Evolutionary conservation across 768 basidiomycete species (phyloP).

Genomic region (Boletus speciosus): DNA sequence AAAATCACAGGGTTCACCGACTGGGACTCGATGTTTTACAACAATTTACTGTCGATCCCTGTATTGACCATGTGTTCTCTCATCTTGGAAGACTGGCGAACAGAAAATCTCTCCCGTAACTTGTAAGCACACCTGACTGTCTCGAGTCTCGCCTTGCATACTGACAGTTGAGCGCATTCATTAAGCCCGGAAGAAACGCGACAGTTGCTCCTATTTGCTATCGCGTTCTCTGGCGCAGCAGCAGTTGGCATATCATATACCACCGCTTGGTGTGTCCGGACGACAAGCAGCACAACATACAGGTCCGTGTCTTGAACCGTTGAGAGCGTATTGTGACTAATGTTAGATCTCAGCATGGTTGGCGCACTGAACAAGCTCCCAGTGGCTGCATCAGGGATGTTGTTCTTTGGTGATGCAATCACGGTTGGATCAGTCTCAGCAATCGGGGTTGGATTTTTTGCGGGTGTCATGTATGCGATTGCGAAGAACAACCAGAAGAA

Average conservation of each 20-base stretch:
- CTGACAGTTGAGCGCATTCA: neutral
- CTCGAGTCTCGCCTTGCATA: neutral
- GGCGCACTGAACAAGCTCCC: conserved; percentile 97
- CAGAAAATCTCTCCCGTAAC: conserved; percentile 70
- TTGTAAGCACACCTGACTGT: conserved; percentile 64
- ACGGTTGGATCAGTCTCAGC: conserved; percentile 88
- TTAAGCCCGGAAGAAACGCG: conserved; percentile 80
- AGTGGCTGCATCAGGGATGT: conserved; percentile 96
- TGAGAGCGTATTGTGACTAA: conserved; percentile 7
- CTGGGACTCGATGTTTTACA: conserved; percentile 99
- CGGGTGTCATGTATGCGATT: conserved; percentile 87
- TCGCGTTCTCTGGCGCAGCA: conserved; percentile 94
- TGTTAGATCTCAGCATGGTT: conserved; percentile 66
- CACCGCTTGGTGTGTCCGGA: conserved; percentile 97
- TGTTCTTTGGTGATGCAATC: conserved; percentile 92
- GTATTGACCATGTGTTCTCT: conserved; percentile 81
- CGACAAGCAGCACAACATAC: conserved; percentile 97
- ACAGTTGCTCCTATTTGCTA: conserved; percentile 74
- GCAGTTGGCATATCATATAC: conserved; percentile 98
- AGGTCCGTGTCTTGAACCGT: conserved; percentile 47
- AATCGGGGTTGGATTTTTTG: conserved; percentile 83
- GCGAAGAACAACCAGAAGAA: conserved; percentile 94
- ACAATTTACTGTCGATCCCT: conserved; percentile 93
- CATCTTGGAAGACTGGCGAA: conserved; percentile 85
- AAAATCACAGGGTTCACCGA: conserved; percentile 94